Evolutionary conservation across 495 filamentous ascomycete genomes (phyloP), one percentile per base, ranked within the genome.

Genomic region (Lichenothelia convexa): DNA sequence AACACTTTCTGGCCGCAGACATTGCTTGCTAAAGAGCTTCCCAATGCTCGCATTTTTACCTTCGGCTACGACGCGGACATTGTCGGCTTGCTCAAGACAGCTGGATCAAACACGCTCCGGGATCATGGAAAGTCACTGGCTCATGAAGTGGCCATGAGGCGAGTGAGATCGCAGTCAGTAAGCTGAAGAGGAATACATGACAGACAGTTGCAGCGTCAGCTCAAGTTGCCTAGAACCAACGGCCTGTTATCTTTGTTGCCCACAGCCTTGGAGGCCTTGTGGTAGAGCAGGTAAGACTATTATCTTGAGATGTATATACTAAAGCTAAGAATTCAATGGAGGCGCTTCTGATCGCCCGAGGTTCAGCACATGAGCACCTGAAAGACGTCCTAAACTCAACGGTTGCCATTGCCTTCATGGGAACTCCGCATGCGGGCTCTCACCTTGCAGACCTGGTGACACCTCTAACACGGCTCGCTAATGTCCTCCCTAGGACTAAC

Each of bases 61-160:
- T 45, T 27, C 15, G 42, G 39, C 8, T 45, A 45, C 30, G 42
- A 45, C 21, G 42, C 42, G 11, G 38, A 45, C 32, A 31, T 45
- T 6, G 32, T 35, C 6, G 15, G 33, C 33, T 18, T 36, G 16
- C 34, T 36, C 24, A 23, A 21, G 1, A 18, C 13, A 11, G 42
- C 35, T 2, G 30, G 24, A 7, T 19, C 21, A 13, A 45, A 31
- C 32, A 35, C 17, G 5, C 24, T 45, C 5, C 17, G 32, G 4
- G 17, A 45, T 24, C 42, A 45, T 21, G 42, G 24, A 7, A 35
- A 41, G 33, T 23, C 22, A 4, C 38, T 45, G 12, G 15, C 20
- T 6, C 7, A 21, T 5, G 39, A 35, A 35, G 13, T 45, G n/a
- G 16, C 39, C 9, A 21, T 31, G 7, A 12, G 34, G 6, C 30